Evolutionary conservation across 2,329 filamentous ascomycete genomes (phyloP), one percentile per base, ranked within the genome.

Genomic region (Aspergillus aculeatinus): DNA sequence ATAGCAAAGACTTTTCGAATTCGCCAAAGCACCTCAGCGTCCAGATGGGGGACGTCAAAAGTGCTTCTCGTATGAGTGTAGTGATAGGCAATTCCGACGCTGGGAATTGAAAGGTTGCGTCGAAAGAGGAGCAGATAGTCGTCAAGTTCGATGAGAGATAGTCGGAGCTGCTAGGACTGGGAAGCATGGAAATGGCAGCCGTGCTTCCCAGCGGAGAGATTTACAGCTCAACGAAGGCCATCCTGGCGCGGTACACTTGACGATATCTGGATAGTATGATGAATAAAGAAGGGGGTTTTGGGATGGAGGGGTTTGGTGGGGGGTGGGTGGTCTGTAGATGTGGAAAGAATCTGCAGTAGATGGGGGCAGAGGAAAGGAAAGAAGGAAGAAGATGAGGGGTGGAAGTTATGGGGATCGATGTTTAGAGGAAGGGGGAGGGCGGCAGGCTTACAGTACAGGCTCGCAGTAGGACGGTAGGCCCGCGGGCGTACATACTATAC

Each of bases 151-250:
- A 80, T 61, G 63, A 62, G 77, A 79, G 80, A 83, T 86, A 84
- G 83, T 92, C 89, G 87, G 88, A 89, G 88, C 90, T 92, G 89
- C 87, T 87, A 19, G 89, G 89, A 91, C 90, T 92, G 86, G 87
- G 85, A 85, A 85, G 86, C 85, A 83, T 72, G 80, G 79, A 74
- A 74, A 66, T 61, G 65, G 74, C 78, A 78, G 80, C 82, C 77
- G 79, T 78, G 81, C 82, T 86, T 87, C 88, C 88, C 87, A 92
- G 89, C 88, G 87, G 78, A 87, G 85, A 80, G 16, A 85, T 91
- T 93, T 92, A 96, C 89, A 94, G 90, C 89, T 89, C 89, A 90
- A 87, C 88, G 88, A 89, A 82, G 83, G 88, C 87, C 87, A 80
- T 80, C 83, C 64, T 86, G 85, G 86, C 86, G 85, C 87, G 63